phyloP scores from a whole-genome alignment of 768 basidiomycete genomes.

The Suillus ampliporus region DNA sequence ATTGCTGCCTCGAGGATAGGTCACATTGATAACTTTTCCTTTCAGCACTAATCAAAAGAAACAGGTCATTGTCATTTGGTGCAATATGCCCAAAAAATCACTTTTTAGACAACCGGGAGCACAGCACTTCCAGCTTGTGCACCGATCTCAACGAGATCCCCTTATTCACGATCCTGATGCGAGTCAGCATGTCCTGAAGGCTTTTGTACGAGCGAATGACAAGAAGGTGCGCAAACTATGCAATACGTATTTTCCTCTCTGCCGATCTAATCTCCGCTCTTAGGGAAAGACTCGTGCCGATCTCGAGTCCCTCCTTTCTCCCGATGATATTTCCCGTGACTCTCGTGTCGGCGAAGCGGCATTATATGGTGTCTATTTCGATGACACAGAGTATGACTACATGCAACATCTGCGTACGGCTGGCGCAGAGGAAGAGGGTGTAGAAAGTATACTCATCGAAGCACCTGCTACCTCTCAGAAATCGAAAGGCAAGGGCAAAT shows the following conservation, averaged over 20 bases:
- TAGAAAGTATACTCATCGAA: constrained; percentile 82
- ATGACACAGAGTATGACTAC: constrained; percentile 97
- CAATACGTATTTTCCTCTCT: constrained; percentile 30
- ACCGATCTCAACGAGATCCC: constrained; percentile 94
- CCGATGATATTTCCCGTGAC: constrained; percentile 54
- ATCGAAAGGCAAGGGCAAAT: constrained; percentile 45
- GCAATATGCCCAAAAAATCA: constrained; percentile 77
- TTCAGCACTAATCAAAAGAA: constrained; percentile 13
- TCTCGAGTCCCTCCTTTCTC: constrained; percentile 63
- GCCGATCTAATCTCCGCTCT: constrained; percentile 2
- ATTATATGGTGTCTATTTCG: constrained; percentile 89
- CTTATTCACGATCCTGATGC: constrained; percentile 93
- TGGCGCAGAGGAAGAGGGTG: constrained; percentile 78
- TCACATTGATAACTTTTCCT: constrained; percentile 6
- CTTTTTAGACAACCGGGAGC: constrained; percentile 90
- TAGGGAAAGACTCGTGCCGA: constrained; percentile 86
- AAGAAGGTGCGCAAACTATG: constrained; percentile 56
- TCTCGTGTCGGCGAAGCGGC: constrained; percentile 85
- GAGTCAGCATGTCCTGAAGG: constrained; percentile 86
- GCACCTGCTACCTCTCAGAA: constrained; percentile 56
- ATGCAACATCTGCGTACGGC: constrained; percentile 92
- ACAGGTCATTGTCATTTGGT: background rate
- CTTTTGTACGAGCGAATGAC: constrained; percentile 72
- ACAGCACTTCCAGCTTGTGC: constrained; percentile 95
- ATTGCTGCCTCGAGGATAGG: constrained; percentile 8